Base-by-base conservation (phyloP, 768 basidiomycete genomes). In the Suillus weaverae region DNA sequence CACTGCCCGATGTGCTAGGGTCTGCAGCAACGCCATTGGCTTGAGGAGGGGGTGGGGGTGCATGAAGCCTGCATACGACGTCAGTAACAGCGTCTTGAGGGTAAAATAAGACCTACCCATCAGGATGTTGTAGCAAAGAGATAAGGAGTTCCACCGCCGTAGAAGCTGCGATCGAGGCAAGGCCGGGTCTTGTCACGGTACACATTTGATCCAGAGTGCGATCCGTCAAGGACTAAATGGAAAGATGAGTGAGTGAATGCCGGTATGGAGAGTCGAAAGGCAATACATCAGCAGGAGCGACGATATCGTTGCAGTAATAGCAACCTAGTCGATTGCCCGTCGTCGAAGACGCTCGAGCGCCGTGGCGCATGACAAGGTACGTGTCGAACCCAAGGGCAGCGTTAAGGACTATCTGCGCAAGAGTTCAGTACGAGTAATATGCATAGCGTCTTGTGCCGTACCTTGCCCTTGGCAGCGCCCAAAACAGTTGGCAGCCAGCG, bases 121-220 rank as follows among this genome's bases (percentile, higher is more conserved):
- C 81, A 0, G 95, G 93, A 78, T 98, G 95, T 71, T 98, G 96
- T 9, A 98, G 69, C 4, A 97, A 77, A 0, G 94, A 92, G 2
- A 93, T 89, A 30, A 99, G 85, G 10, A 99, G 81, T 74, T 99
- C 97, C 1, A 98, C 97, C 0, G 95, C 95, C 0, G 91, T 92
- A 0, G 96, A 90, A 2, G 92, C 87, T 0, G 97, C 97, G 60
- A 98, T 94, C 0, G 94, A 87, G 0, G 97, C 97, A 2, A 99
- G 83, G 0, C 97, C 97, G 0, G 97, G 97, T 26, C 97, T 82
- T 0, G 97, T 98, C 36, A 99, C 97, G 1, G 97, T 99, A 74
- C 97, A 99, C 97, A 98, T 98, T 75, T 99, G 97, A 75, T 99
- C 97, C 16, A 99, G 85, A 4, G 96, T 97, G 48, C 95, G 85